phyloP scores from a whole-genome alignment of 805 yeast species.

The Lipomyces sp. region DNA sequence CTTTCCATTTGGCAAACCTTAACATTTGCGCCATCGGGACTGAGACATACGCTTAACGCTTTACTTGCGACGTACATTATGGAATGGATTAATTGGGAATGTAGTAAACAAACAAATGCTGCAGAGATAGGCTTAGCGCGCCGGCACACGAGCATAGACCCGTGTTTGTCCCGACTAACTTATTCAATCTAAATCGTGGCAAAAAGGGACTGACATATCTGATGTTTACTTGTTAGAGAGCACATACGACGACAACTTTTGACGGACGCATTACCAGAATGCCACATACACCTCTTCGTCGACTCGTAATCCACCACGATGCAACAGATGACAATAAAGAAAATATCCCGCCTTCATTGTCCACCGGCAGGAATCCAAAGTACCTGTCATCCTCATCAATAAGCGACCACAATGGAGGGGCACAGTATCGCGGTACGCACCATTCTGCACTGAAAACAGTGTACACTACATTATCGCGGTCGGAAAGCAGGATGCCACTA shows the following conservation, averaged over 20 bases:
- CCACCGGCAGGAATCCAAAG: background rate
- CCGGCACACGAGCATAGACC: no score
- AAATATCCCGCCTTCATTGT: conserved; percentile 20
- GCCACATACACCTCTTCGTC: background rate
- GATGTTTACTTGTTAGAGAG: background rate
- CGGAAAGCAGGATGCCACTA: conserved; percentile 17
- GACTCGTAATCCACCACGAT: conserved; percentile 9
- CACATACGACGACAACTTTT: no score
- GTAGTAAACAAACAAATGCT: background rate
- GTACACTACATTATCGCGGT: background rate
- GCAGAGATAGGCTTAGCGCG: background rate
- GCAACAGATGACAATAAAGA: conserved; percentile 24
- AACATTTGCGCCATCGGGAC: background rate
- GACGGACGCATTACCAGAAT: background rate
- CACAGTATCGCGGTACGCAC: background rate
- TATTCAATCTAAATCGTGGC: no score
- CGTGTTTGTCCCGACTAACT: no score
- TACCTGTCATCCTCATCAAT: background rate
- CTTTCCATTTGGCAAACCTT: no score
- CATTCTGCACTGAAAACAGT: conserved; percentile 1
- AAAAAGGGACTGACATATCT: no score
- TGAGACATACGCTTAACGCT: background rate
- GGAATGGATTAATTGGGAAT: background rate
- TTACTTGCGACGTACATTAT: background rate
- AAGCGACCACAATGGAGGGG: background rate